Conservation (phyloP, 2,329 filamentous ascomycete species). For the Alternaria ventricosa region DNA sequence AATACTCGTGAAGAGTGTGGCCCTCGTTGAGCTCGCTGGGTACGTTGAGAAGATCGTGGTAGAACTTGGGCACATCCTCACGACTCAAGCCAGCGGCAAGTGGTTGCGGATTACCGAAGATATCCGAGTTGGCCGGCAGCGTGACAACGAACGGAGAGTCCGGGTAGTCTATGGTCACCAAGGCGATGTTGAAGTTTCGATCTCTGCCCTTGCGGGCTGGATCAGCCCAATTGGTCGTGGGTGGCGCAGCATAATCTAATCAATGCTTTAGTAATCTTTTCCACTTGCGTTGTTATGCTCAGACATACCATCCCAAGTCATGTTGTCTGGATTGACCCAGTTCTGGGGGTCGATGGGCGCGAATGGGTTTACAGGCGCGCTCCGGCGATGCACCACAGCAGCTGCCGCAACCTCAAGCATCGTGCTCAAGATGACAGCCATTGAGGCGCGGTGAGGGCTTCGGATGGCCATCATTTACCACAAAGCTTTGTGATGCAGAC, state of each 20-base stretch:
- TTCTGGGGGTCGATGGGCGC: conserved; percentile 59
- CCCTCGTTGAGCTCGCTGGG: conserved; percentile 58
- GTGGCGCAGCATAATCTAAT: conserved; percentile 53
- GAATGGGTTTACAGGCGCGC: conserved; percentile 51
- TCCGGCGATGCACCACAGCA: conserved; percentile 20
- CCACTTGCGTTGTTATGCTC: conserved; percentile 57
- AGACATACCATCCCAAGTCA: conserved; percentile 48
- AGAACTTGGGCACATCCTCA: conserved; percentile 58
- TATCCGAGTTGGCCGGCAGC: conserved; percentile 53
- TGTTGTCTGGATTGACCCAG: conserved; percentile 62
- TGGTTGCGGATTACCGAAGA: conserved; percentile 60
- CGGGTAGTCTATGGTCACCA: conserved; percentile 61
- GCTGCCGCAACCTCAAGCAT: conserved; percentile 25
- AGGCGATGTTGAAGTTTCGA: conserved; percentile 64
- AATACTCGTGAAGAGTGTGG: conserved; percentile 64
- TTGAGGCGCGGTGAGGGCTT: not conserved
- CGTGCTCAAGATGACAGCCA: conserved; percentile 22
- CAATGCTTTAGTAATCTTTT: conserved; percentile 39
- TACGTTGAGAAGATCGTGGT: conserved; percentile 59
- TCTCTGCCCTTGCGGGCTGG: conserved; percentile 52
- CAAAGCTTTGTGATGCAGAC: not conserved
- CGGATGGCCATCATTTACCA: not conserved
- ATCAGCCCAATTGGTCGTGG: conserved; percentile 58
- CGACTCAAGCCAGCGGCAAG: conserved; percentile 51
- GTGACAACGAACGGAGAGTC: conserved; percentile 60